Conservation (phyloP, 768 basidiomycete species). For the Amanita muscaria region DNA sequence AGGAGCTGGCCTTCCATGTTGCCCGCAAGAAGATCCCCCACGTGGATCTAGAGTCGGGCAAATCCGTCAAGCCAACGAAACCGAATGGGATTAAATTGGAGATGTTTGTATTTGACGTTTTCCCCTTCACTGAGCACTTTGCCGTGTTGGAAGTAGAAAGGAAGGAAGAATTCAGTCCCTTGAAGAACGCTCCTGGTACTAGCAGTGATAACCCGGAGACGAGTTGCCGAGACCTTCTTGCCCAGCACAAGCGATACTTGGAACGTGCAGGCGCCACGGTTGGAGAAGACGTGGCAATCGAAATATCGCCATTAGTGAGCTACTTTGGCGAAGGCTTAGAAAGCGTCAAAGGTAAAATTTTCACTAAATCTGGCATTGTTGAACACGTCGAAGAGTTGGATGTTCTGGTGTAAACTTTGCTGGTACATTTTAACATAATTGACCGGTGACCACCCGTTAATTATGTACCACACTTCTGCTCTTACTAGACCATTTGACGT, state of each 20-base stretch:
- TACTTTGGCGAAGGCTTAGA: slow-evolving; percentile 93
- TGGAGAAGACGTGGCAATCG: slow-evolving; percentile 74
- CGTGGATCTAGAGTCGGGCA: slow-evolving; percentile 61
- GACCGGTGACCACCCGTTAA: too few species aligned
- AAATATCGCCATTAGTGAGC: slow-evolving; percentile 79
- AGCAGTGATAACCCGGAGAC: slow-evolving; percentile 87
- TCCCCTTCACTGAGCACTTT: slow-evolving; percentile 80
- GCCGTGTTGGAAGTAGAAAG: slow-evolving; percentile 85
- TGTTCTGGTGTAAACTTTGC: slow-evolving; percentile 39
- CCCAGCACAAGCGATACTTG: slow-evolving; percentile 82
- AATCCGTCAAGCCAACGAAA: slow-evolving; percentile 65
- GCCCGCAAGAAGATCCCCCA: slow-evolving; percentile 95
- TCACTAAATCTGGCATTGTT: slow-evolving; percentile 67
- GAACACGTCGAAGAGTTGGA: slow-evolving; percentile 64
- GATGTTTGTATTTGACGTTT: slow-evolving; percentile 98
- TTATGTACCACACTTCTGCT: not conserved
- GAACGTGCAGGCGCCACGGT: slow-evolving; percentile 67
- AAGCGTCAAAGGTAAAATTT: slow-evolving; percentile 64
- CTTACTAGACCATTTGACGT: not conserved
- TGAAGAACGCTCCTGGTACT: slow-evolving; percentile 96
- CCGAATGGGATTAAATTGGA: slow-evolving; percentile 99
- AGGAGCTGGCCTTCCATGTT: slow-evolving; percentile 91
- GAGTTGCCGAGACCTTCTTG: slow-evolving; percentile 80
- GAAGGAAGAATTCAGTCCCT: slow-evolving; percentile 87
- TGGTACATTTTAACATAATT: not conserved